These are phyloP conservation scores for Hypoxylon sp. DNA, from an alignment of 2,329 filamentous ascomycete genomes.

Conservation along the genomic window DNA sequence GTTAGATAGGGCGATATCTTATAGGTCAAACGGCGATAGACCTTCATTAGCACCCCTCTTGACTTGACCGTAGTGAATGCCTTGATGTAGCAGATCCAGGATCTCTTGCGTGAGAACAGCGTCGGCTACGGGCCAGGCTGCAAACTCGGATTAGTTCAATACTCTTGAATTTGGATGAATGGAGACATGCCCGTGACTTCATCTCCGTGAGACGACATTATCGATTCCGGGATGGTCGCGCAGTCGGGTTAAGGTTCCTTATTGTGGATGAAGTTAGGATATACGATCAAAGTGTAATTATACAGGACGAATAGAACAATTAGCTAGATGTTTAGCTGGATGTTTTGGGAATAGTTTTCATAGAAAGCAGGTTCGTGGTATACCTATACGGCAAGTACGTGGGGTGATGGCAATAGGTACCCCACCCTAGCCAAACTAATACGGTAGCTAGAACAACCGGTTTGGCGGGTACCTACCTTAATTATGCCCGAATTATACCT, in stretches of 20 bases:
- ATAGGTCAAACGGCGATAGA: neutral
- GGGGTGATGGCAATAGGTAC: neutral
- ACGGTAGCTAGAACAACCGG: slow-evolving; percentile 4
- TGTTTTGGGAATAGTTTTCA: slow-evolving; percentile 1
- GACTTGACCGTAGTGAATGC: neutral
- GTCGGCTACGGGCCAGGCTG: slow-evolving; percentile 1
- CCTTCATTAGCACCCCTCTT: neutral
- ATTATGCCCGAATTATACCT: no score
- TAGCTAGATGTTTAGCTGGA: neutral
- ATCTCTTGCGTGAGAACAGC: neutral
- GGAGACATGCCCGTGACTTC: neutral
- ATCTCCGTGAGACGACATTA: neutral
- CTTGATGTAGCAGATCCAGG: neutral
- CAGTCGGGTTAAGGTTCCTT: neutral
- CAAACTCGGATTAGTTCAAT: neutral
- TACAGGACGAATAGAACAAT: neutral
- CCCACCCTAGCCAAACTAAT: neutral
- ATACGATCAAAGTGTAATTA: neutral
- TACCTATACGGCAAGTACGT: slow-evolving; percentile 4
- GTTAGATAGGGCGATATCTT: neutral
- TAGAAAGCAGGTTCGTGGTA: slow-evolving; percentile 1
- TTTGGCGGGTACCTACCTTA: slow-evolving; percentile 30
- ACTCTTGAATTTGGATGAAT: slow-evolving; percentile 9
- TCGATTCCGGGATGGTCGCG: slow-evolving; percentile 6
- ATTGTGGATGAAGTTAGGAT: neutral